These are phyloP conservation scores for Podaxis sp. DNA, from an alignment of 768 basidiomycete genomes.

Conservation along the genomic window DNA sequence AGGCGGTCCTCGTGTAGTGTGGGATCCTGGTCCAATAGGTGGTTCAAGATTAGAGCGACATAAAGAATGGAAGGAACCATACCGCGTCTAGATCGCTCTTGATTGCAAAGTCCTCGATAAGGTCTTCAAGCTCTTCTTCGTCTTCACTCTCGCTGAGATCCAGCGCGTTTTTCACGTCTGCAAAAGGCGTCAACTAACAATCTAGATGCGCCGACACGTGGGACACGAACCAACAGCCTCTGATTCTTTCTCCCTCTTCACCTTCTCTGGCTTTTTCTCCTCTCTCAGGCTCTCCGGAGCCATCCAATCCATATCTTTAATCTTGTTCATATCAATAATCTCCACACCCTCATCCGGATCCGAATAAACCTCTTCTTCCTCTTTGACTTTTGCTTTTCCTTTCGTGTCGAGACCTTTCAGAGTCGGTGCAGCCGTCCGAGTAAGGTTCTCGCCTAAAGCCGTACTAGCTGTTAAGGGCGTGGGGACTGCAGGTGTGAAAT, in stretches of 20 bases:
- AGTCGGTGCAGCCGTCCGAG: slow-evolving; percentile 47
- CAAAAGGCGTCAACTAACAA: slow-evolving; percentile 2
- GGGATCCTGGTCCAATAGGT: too few species aligned
- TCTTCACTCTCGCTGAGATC: slow-evolving; percentile 76
- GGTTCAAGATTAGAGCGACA: too few species aligned
- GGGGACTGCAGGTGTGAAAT: slow-evolving; percentile 50
- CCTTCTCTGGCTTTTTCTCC: slow-evolving; percentile 36
- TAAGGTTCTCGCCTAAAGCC: slow-evolving; percentile 47
- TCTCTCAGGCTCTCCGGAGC: slow-evolving; percentile 73
- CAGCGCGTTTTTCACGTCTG: slow-evolving; percentile 57
- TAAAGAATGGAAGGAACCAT: slow-evolving; percentile 14
- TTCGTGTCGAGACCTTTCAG: slow-evolving; percentile 22
- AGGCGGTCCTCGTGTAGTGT: too few species aligned
- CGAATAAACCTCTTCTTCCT: slow-evolving; percentile 67
- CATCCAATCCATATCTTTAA: slow-evolving; percentile 83
- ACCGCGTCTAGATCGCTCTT: slow-evolving; percentile 41
- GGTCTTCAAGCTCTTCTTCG: slow-evolving; percentile 76
- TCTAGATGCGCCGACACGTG: neutral
- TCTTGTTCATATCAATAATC: slow-evolving; percentile 80
- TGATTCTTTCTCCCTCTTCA: slow-evolving; percentile 45
- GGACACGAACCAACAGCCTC: slow-evolving; percentile 25
- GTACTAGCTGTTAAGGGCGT: slow-evolving; percentile 30
- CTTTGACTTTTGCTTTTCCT: slow-evolving; percentile 26
- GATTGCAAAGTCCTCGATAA: slow-evolving; percentile 66
- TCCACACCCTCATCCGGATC: slow-evolving; percentile 88